Evolutionary conservation across 1,139 yeast genomes (phyloP).

Genomic region (Taphrina populina): DNA sequence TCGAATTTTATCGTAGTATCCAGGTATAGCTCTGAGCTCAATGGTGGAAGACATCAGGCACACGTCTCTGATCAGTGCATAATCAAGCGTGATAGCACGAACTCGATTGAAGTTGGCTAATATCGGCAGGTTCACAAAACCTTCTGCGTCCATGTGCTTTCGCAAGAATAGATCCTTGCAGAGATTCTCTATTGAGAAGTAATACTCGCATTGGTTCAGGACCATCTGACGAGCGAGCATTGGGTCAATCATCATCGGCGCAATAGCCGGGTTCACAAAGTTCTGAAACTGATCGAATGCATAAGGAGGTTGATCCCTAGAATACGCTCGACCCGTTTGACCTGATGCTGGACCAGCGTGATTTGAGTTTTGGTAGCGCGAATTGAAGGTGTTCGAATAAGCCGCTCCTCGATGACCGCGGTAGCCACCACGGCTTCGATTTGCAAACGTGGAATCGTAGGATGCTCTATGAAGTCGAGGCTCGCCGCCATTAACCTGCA

Average conservation of each 20-base stretch:
- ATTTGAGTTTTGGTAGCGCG: constrained; percentile 2
- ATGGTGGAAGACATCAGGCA: constrained; percentile 49
- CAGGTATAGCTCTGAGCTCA: constrained; percentile 48
- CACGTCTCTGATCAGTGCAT: constrained; percentile 52
- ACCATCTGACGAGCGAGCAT: constrained; percentile 26
- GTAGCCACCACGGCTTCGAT: constrained; percentile 20
- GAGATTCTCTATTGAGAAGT: constrained; percentile 82
- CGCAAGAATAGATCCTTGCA: constrained; percentile 76
- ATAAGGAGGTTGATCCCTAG: constrained; percentile 6
- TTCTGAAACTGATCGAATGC: constrained; percentile 10
- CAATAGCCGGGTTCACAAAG: constrained; percentile 29
- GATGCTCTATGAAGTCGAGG: constrained; percentile 10
- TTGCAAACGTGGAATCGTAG: constrained; percentile 9
- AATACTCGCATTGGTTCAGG: constrained; percentile 56
- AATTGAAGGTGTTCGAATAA: constrained; percentile 5
- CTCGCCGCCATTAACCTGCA: constrained; percentile 2
- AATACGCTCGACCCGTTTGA: neutral
- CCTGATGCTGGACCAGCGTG: neutral
- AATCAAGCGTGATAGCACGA: constrained; percentile 55
- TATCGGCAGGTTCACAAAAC: constrained; percentile 64
- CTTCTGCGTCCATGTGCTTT: constrained; percentile 73
- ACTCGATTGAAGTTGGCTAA: constrained; percentile 75
- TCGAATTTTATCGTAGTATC: constrained; percentile 33
- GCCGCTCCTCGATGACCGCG: constrained; percentile 19
- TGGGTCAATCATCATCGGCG: constrained; percentile 28